A percentile compares a stretch with the other conserved stretches of the same genome.
These are phyloP conservation scores for Cladorrhinum samala DNA, from an alignment of 495 filamentous ascomycete species.

Conservation along the genomic window DNA sequence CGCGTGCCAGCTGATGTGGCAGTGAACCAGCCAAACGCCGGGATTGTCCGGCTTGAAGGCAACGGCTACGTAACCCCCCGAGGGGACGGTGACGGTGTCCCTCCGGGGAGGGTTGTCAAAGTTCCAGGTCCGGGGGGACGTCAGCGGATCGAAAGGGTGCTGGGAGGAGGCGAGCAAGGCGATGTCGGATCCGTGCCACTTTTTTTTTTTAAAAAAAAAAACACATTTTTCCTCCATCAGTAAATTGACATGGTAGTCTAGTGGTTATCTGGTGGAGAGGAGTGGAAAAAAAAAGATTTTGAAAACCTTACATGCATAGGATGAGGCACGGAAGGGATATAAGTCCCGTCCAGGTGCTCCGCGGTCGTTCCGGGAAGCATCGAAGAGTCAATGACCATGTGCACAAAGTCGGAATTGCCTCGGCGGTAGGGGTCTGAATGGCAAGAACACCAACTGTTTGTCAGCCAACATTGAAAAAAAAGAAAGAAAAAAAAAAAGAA, in stretches of 20 bases:
- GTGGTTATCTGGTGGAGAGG: neutral
- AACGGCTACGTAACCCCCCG: conserved; percentile 31
- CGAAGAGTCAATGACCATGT: conserved; percentile 11
- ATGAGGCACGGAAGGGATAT: neutral
- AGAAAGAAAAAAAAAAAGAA: neutral
- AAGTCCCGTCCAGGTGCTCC: neutral
- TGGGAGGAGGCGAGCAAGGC: conserved; percentile 44
- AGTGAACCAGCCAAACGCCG: conserved; percentile 41
- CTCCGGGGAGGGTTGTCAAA: conserved; percentile 31
- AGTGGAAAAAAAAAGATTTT: conserved; percentile 17
- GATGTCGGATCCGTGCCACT: conserved; percentile 58
- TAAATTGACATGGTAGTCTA: no score
- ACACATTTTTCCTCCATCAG: no score
- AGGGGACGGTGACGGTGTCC: conserved; percentile 37
- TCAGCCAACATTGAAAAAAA: no score
- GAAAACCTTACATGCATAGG: conserved; percentile 1
- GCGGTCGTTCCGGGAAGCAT: neutral
- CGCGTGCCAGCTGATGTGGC: conserved; percentile 50
- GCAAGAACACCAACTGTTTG: no score
- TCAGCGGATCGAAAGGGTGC: conserved; percentile 25
- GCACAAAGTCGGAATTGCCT: neutral
- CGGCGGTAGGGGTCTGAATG: neutral
- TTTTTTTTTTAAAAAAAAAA: conserved; percentile 40
- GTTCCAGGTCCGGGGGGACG: conserved; percentile 25
- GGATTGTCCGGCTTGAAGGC: conserved; percentile 44